Conservation (phyloP, 495 filamentous ascomycete genomes). For the Annulohypoxylon stygium region DNA sequence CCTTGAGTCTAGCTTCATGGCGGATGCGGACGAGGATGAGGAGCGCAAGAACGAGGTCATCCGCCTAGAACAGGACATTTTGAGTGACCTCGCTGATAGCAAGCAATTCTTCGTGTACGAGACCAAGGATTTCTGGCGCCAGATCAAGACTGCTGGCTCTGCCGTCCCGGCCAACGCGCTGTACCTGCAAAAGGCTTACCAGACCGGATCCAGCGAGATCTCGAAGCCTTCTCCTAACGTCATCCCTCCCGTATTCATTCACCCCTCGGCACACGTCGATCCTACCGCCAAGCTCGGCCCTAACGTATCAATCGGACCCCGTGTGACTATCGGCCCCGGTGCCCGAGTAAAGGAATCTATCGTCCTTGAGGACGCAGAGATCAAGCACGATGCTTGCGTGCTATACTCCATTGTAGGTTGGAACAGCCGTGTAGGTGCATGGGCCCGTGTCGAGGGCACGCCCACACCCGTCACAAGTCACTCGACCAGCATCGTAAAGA, state of each 20-base stretch:
- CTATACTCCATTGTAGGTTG: slow-evolving; percentile 98
- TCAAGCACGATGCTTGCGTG: slow-evolving; percentile 97
- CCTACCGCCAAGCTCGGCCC: slow-evolving; percentile 96
- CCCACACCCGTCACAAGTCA: slow-evolving; percentile 91
- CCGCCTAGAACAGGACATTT: slow-evolving; percentile 96
- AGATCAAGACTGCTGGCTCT: slow-evolving; percentile 99
- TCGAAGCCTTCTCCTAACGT: slow-evolving; percentile 88
- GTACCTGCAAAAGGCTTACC: slow-evolving; percentile 95
- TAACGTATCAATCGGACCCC: slow-evolving; percentile 94
- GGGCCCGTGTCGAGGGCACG: slow-evolving; percentile 97
- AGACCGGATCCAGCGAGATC: slow-evolving; percentile 84
- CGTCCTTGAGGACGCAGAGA: slow-evolving; percentile 93
- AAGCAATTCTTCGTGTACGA: slow-evolving; percentile 99
- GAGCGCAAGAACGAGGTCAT: slow-evolving; percentile 86
- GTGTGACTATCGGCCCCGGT: slow-evolving; percentile 85
- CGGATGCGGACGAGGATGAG: slow-evolving; percentile 80
- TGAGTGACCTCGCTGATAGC: slow-evolving; percentile 95
- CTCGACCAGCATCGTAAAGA: slow-evolving; percentile 94
- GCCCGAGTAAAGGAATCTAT: slow-evolving; percentile 96
- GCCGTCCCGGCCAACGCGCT: slow-evolving; percentile 97
- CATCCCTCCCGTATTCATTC: slow-evolving; percentile 94
- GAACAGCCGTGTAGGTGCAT: slow-evolving; percentile 94
- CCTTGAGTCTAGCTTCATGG: slow-evolving; percentile 82
- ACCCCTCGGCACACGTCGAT: slow-evolving; percentile 93
- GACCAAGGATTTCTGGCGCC: slow-evolving; percentile 99